Base-by-base conservation (phyloP, 305 asterid genomes). In the Withania somnifera region DNA sequence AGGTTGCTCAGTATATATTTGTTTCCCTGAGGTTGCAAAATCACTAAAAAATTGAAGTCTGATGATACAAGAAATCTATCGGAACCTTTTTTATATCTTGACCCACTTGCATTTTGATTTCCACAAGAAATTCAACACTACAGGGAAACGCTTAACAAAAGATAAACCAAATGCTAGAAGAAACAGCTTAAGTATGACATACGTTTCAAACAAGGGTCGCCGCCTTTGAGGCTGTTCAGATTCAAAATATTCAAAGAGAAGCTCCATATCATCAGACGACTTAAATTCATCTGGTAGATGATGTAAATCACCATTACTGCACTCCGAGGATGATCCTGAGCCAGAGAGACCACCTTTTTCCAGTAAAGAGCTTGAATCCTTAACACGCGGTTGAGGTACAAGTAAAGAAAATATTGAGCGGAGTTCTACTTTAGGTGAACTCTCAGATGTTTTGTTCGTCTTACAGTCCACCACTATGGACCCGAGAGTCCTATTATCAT, bases 171-270 rank as follows among this genome's bases (percentile, higher is more conserved):
- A 80, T 50, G 53, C 45, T 17, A 71, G 7, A 11, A 84, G 63
- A 73, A 47, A 42, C 26, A 51, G 42, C 42, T 50, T 53, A 75
- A 51, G 80, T 28, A 51, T 63, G 54, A 79, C 87, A 13, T 83
- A 85, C 87, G 38, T 73, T 80, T 85, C 87, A 47, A 82, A 85
- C 47, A 85, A 58, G 13, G 87, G 87, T 26, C 84, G 79, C 52
- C 87, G 80, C 82, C 69, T 79, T 26, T 85, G 87, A 82, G 87
- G 87, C 61, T 79, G 84, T 26, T 85, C 87, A 61, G 81, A 71
- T 79, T 85, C 87, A 26, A 85, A 82, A 82, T 71, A 85, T 57
- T 85, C 87, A 53, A 85, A 82, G 78, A 85, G 83, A 78, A 85
- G 82, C 47, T 85, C 85, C 61, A 75, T 4, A 68, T 79, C 82